These are phyloP conservation scores for Daedalea quercina DNA, from an alignment of 768 basidiomycete genomes.

Conservation along the genomic window DNA sequence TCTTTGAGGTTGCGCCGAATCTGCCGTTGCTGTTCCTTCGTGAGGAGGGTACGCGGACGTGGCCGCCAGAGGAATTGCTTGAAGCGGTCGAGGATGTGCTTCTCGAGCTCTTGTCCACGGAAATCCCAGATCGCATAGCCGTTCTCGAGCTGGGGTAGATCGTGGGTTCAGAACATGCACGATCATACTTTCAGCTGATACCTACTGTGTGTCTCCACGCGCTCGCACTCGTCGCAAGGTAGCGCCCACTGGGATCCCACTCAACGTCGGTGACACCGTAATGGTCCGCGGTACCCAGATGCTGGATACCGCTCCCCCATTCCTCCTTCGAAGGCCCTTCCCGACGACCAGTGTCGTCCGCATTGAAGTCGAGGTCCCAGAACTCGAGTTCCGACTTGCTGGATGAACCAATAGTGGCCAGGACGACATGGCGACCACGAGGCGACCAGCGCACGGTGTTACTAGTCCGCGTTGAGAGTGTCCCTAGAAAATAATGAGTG, in stretches of 20 bases:
- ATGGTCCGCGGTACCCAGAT: conserved; percentile 84
- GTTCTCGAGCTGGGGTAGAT: conserved; percentile 74
- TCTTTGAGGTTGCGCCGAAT: conserved; percentile 88
- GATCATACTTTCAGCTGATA: conserved; percentile 3
- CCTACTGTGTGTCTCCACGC: conserved; percentile 91
- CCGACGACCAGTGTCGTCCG: conserved; percentile 49
- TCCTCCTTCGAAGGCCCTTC: conserved; percentile 54
- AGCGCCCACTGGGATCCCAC: conserved; percentile 97
- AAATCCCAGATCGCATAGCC: conserved; percentile 98
- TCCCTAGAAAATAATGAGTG: conserved; percentile 37
- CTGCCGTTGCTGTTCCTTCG: conserved; percentile 80
- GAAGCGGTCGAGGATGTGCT: conserved; percentile 87
- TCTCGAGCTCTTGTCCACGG: conserved; percentile 91
- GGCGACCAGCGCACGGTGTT: conserved; percentile 98
- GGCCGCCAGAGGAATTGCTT: conserved; percentile 99
- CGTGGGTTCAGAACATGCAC: neutral
- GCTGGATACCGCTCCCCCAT: conserved; percentile 82
- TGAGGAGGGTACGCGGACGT: conserved; percentile 81
- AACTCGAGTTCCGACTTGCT: conserved; percentile 97
- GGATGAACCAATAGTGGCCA: conserved; percentile 93
- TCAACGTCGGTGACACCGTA: conserved; percentile 97
- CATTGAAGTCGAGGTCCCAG: conserved; percentile 94
- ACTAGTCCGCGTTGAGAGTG: conserved; percentile 74
- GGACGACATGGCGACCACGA: conserved; percentile 89
- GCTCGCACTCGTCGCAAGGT: conserved; percentile 87